These are phyloP conservation scores for Camellia granthamiana DNA, from an alignment of 148 eudicot species.

Conservation along the genomic window DNA sequence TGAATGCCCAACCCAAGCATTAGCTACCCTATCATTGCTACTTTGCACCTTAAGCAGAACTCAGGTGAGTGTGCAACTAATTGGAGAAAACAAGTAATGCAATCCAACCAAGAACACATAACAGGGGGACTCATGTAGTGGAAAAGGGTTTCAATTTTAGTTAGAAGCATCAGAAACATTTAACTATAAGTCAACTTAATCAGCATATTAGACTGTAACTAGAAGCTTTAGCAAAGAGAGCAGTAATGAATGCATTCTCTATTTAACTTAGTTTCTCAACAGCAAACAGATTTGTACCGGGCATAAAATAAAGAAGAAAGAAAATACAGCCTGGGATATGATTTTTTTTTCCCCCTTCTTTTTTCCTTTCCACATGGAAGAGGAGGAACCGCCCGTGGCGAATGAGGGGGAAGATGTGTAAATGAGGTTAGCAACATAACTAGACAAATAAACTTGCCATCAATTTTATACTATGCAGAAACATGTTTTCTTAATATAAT, in stretches of 20 bases:
- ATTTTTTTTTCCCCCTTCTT: too few relatives aligned
- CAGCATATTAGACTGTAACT: not conserved
- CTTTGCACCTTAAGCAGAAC: not conserved
- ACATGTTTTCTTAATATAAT: not conserved
- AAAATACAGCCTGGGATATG: too few relatives aligned
- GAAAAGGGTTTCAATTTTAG: not conserved
- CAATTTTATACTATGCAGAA: not conserved
- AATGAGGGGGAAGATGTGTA: too few relatives aligned
- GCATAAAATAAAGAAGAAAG: not conserved
- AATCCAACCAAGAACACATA: not conserved
- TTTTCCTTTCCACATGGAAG: too few relatives aligned
- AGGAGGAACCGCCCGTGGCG: too few relatives aligned
- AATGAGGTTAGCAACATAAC: too few relatives aligned
- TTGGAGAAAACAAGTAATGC: not conserved
- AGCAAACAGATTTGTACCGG: not conserved
- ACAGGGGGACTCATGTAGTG: not conserved
- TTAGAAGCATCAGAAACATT: not conserved
- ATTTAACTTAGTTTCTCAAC: not conserved
- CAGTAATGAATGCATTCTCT: not conserved
- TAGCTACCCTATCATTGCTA: not conserved
- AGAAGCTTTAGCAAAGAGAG: not conserved
- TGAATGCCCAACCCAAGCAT: constrained; percentile 2
- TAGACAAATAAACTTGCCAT: not conserved
- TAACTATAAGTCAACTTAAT: not conserved
- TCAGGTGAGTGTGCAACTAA: not conserved